A percentile compares a stretch with the other conserved stretches of the same genome.
Evolutionary conservation across 176 grass and related monocot genomes (phyloP).

Genomic region (Bolboschoenus planiculmis): DNA sequence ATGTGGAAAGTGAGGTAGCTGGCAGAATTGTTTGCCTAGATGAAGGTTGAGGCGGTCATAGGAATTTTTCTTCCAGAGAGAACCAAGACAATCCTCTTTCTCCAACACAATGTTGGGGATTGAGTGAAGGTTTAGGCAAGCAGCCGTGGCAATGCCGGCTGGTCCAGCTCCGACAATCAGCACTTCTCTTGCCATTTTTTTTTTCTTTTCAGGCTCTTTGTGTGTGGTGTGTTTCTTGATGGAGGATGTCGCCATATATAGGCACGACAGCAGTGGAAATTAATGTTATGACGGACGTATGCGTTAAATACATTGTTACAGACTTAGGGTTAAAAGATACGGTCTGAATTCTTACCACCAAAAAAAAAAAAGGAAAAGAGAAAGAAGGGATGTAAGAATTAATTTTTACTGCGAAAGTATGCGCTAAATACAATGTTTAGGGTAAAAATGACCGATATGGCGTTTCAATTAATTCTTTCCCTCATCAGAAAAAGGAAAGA

Average conservation of each 20-base stretch:
- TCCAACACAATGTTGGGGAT: constrained; percentile 38
- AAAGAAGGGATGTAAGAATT: not conserved
- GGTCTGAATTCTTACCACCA: not conserved
- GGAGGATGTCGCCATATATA: not conserved
- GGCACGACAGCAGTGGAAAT: not conserved
- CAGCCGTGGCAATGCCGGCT: constrained; percentile 36
- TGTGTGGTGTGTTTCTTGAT: not conserved
- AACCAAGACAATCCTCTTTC: constrained; percentile 41
- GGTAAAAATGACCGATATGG: not conserved
- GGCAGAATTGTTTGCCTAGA: constrained; percentile 46
- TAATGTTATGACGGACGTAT: not conserved
- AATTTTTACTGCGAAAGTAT: not conserved
- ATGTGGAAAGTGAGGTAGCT: constrained; percentile 46
- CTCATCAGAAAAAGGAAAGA: not conserved
- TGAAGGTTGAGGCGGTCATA: constrained; percentile 70
- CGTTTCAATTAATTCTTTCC: not conserved
- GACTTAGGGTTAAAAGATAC: not conserved
- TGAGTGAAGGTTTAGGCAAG: constrained; percentile 28
- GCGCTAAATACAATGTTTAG: not conserved
- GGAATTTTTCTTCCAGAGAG: constrained; percentile 40
- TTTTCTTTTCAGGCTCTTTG: not conserved
- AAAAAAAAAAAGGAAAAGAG: not conserved
- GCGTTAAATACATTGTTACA: not conserved
- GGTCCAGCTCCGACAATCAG: constrained; percentile 57
- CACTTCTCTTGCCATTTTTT: constrained; percentile 33